Evolutionary conservation across 257 asterid genomes (phyloP).

Genomic region (Ballota nigra): DNA sequence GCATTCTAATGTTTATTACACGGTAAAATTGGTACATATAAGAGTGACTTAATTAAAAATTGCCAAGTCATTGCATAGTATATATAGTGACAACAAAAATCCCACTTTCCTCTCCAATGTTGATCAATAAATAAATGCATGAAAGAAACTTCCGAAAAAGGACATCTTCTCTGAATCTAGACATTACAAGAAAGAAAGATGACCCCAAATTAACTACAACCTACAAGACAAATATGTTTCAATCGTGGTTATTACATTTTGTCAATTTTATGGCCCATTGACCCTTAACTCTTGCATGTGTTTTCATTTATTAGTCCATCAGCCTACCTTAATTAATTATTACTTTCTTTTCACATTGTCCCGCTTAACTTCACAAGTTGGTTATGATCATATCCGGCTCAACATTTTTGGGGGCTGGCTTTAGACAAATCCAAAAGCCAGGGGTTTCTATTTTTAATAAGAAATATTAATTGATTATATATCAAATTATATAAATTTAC

Average conservation of each 20-base stretch:
- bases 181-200: conserved; percentile 20
- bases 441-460: neutral
- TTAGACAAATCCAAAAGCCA: no score
- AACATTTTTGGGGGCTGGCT: neutral
- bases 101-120: neutral
- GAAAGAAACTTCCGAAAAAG: neutral
- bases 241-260: conserved; percentile 26
- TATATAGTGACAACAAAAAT: neutral
- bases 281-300: conserved; percentile 38
- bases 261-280: conserved; percentile 21
- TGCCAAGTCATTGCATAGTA: neutral
- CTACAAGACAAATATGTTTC: conserved; percentile 33
- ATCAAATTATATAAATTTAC: no score
- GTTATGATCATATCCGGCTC: neutral
- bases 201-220: conserved; percentile 4
- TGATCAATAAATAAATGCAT: conserved; percentile 6
- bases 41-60: no score
- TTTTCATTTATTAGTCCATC: conserved; percentile 39
- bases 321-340: neutral
- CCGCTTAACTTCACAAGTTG: conserved; percentile 15
- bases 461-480: neutral
- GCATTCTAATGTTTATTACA: no score
- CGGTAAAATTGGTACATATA: no score
- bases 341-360: conserved; percentile 26
- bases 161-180: conserved; percentile 39